Evolutionary conservation across 768 basidiomycete genomes (phyloP).

Genomic region (Leccinum longicurvipes): DNA sequence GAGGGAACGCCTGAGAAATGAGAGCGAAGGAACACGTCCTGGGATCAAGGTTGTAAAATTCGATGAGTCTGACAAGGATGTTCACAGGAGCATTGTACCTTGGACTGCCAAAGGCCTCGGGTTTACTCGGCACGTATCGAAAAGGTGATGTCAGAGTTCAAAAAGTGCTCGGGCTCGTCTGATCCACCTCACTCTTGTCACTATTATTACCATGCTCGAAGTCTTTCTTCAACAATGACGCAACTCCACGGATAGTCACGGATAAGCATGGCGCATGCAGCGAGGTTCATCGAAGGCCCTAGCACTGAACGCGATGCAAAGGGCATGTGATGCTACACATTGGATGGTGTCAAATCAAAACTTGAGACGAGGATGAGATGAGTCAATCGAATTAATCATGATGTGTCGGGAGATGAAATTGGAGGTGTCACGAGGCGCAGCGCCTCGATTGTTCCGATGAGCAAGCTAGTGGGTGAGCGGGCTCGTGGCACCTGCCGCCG

Average conservation of each 20-base stretch:
- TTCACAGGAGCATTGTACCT: constrained; percentile 16
- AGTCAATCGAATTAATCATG: constrained; percentile 21
- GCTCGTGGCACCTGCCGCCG: constrained; percentile 13
- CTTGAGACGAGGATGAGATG: constrained; percentile 12
- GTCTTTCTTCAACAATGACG: constrained; percentile 10
- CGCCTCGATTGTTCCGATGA: constrained; percentile 11
- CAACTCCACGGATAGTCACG: constrained; percentile 4
- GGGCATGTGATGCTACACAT: constrained; percentile 24
- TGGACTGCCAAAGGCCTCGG: constrained; percentile 21
- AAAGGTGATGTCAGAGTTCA: constrained; percentile 20
- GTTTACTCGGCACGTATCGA: constrained; percentile 12
- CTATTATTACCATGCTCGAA: not conserved
- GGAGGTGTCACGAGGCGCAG: constrained; percentile 26
- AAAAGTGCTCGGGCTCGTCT: constrained; percentile 10
- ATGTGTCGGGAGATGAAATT: constrained; percentile 23
- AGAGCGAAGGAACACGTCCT: not conserved
- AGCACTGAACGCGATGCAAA: constrained; percentile 6
- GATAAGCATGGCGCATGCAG: constrained; percentile 4
- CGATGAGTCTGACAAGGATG: not conserved
- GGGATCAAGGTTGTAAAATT: constrained; percentile 9
- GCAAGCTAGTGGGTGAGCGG: constrained; percentile 1
- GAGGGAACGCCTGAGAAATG: constrained; percentile 26
- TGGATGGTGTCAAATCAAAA: constrained; percentile 22
- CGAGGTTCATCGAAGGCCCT: not conserved
- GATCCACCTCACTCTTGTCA: not conserved